Base-by-base conservation (phyloP, 768 basidiomycete species). In the Ramaria rubella region DNA sequence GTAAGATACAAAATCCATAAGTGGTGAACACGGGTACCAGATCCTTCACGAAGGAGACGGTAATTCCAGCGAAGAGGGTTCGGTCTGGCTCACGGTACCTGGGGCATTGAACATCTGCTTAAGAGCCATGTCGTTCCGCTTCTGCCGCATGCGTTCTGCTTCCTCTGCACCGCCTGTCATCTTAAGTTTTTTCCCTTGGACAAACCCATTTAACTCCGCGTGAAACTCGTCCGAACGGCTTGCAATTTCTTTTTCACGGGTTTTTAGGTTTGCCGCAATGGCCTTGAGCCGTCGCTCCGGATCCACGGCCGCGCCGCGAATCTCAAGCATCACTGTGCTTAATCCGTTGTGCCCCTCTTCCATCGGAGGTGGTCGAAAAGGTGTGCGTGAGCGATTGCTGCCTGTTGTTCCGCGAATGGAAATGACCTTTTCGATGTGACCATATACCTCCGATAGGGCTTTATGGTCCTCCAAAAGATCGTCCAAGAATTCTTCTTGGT, bases 161-260 rank as follows among this genome's bases (percentile, higher is more conserved):
- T 95, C 92, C 69, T 94, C 91, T 23, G 91, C 87, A 14, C 93
- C 94, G 26, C 94, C 95, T 17, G 94, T 99, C 89, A 93, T 87
- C 77, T 83, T 90, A 68, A 99, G 72, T 73, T 87, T 94, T 77
- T 88, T 89, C 59, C 84, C 82, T 4, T 74, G 78, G 52, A 99
- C 94, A 70, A 98, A 97, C 4, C 88, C 91, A 44, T 73, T 70
- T 62, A 99, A 67, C 74, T 98, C 95, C 14, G 78, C 75, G 62
- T 91, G 81, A 70, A 97, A 83, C 62, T 90, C 92, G 68, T 96
- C 92, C 43, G 86, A 79, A 57, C 81, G 77, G 48, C 69, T 75
- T 21, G 83, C 83, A 19, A 86, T 72, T 68, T 94, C 89, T 70
- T 81, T 83, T 72, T 91, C 80, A 52, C 95, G 72, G 59, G 75